Percentiles rank a stretch among this genome's conserved stretches.
phyloP scores from a whole-genome alignment of 768 basidiomycete genomes.

The Suillus subluteus region DNA sequence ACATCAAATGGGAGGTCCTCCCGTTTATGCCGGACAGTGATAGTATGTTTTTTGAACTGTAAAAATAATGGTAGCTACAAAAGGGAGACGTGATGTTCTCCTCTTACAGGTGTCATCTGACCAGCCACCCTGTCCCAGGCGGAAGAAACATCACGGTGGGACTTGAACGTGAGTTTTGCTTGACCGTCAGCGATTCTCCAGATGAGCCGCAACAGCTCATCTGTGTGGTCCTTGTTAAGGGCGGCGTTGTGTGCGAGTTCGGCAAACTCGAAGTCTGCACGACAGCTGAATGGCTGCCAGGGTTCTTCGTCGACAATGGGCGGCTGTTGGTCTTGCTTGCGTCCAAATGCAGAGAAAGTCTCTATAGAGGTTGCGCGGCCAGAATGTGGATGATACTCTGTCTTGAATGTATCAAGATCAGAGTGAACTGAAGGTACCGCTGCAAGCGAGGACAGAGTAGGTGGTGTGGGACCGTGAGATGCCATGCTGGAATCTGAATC shows the following conservation, averaged over 20 bases:
- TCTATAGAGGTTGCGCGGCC: too few species aligned
- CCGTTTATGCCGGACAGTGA: not conserved
- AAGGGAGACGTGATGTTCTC: slow-evolving; percentile 3
- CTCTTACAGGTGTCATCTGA: slow-evolving; percentile 14
- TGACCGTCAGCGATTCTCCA: not conserved
- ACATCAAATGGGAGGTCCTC: not conserved
- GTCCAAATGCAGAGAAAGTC: too few species aligned
- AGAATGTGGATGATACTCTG: too few species aligned
- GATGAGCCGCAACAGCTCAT: slow-evolving; percentile 18
- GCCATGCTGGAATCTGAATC: too few species aligned
- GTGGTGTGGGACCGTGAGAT: too few species aligned
- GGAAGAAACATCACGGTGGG: slow-evolving; percentile 1
- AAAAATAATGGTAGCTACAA: not conserved
- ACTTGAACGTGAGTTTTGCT: slow-evolving; percentile 12
- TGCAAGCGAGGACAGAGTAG: too few species aligned
- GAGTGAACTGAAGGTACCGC: too few species aligned
- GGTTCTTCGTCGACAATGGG: too few species aligned
- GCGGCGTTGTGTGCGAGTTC: slow-evolving; percentile 11
- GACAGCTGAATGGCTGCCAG: not conserved
- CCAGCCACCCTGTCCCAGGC: slow-evolving; percentile 8
- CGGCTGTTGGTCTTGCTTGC: too few species aligned
- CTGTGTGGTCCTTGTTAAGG: slow-evolving; percentile 8
- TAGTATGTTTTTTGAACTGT: slow-evolving; percentile 9
- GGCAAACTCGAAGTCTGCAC: slow-evolving; percentile 16
- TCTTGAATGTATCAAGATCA: too few species aligned